Evolutionary conservation across 768 basidiomycete genomes (phyloP).

Genomic region (Tremella mesenterica): DNA sequence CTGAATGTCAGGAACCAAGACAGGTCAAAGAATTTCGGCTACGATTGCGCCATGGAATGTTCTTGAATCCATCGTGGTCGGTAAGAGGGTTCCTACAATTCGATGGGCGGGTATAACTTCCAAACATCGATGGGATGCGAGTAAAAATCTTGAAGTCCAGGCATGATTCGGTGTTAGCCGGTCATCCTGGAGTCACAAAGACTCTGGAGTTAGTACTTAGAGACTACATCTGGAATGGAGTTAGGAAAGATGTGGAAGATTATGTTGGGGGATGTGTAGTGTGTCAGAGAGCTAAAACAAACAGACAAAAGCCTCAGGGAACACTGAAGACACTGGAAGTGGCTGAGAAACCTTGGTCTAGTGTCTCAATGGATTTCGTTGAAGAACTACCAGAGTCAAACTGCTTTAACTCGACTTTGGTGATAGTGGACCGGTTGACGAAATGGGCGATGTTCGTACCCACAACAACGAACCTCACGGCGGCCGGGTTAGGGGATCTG

Average conservation of each 20-base stretch:
- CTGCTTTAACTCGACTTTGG: conserved; percentile 44
- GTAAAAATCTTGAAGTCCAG: conserved; percentile 26
- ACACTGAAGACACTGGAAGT: conserved; percentile 31
- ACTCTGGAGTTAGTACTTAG: conserved; percentile 42
- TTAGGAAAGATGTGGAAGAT: no score
- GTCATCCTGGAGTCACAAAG: conserved; percentile 46
- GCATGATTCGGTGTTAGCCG: conserved; percentile 46
- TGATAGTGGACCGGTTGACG: conserved; percentile 46
- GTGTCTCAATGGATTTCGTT: conserved; percentile 41
- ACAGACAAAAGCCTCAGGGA: conserved; percentile 46
- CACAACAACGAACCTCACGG: conserved; percentile 29
- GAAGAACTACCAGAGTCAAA: conserved; percentile 14
- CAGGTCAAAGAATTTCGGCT: no score
- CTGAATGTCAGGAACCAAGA: no score
- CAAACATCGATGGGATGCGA: background rate
- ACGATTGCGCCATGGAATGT: no score
- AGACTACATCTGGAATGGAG: no score
- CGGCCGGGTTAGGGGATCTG: conserved; percentile 31
- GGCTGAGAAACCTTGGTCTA: conserved; percentile 34
- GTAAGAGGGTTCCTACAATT: no score
- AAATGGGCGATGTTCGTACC: conserved; percentile 48
- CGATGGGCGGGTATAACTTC: no score
- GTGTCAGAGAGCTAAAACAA: conserved; percentile 44
- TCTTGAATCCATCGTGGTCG: no score
- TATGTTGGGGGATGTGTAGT: no score